Evolutionary conservation across 75 land plant genomes (phyloP), one percentile per base, ranked within the genome.

Genomic region (Selaginella moellendorffii): DNA sequence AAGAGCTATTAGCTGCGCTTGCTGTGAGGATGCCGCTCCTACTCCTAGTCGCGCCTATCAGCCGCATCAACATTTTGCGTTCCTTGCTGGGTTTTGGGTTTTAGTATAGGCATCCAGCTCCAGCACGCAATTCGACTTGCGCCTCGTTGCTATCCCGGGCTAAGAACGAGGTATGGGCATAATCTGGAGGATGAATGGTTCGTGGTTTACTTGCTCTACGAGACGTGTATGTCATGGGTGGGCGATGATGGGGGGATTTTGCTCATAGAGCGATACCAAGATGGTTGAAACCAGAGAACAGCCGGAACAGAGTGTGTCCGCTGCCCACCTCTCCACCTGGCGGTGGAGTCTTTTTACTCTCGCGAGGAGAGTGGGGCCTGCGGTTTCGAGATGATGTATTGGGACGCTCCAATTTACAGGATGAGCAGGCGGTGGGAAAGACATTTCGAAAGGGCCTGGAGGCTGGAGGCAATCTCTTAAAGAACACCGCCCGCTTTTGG

Each of bases 111-210:
- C 63, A 64, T 51, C 23, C 1, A 24, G 27, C 79, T 85, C 56
- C 71, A 68, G 27, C 63, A 74, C 18, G 21, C 78, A 89, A 53
- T 93, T 93, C 78, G 31, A 75, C 69, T 79, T 87, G 36, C 68
- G 1, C 2, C 31, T 17, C 26, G 30, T 29, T 1, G 12, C 24
- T 24, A 63, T 2, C 27, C 21, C 27, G 2, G 28, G 71, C 2
- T 77, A 14, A 5, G 46, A 36, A 36, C 46, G 46, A 36, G 46
- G 46, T 89, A 68, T 63, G 99, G 96, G 23, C 96, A 89, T 71
- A 83, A 86, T 52, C 68, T 95, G 24, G 90, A 88, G 25, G 99
- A 95, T 69, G 99, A 95, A 68, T 95, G 99, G 99, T 89, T 95
- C 69, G 74, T 84, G 22, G 99, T 90, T 52, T 84, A 66, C 51